Conservation (phyloP, 176 grass and related monocot genomes). For the Phyllostachys edulis region DNA sequence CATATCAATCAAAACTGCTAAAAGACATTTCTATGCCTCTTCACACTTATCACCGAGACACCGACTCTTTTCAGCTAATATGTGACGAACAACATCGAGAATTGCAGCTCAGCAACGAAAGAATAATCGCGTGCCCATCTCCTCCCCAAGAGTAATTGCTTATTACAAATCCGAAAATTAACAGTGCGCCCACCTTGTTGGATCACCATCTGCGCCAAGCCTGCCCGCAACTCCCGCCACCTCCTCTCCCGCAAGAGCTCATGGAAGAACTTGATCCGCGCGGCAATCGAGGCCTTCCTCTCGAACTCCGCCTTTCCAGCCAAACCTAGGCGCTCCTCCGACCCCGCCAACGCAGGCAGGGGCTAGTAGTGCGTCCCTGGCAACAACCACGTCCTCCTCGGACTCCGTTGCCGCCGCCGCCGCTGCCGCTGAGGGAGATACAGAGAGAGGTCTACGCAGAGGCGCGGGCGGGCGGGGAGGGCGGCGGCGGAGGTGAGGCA, state of each 20-base stretch:
- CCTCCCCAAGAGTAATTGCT: neutral
- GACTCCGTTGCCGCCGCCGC: too few relatives aligned
- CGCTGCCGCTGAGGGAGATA: neutral
- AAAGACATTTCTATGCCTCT: neutral
- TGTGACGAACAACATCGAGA: neutral
- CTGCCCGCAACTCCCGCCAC: conserved; percentile 54
- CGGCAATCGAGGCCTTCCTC: conserved; percentile 10
- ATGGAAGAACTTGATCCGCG: conserved; percentile 47
- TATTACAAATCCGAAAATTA: neutral
- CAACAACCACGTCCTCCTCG: conserved; percentile 19
- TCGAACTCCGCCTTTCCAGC: neutral
- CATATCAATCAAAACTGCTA: neutral
- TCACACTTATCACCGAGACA: neutral
- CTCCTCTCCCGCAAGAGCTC: conserved; percentile 51
- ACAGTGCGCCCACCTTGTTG: conserved; percentile 50
- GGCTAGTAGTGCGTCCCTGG: conserved; percentile 18
- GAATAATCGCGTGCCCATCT: neutral
- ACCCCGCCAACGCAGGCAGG: neutral
- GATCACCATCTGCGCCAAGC: conserved; percentile 50
- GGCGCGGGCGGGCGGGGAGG: neutral
- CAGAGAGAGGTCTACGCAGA: neutral
- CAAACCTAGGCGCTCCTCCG: neutral
- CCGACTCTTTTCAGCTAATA: neutral
- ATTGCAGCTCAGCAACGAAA: neutral
- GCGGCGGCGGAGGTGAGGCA: conserved; percentile 13